Conservation (phyloP, 805 yeast genomes). For the Wickerhamomyces sydowiorum region DNA sequence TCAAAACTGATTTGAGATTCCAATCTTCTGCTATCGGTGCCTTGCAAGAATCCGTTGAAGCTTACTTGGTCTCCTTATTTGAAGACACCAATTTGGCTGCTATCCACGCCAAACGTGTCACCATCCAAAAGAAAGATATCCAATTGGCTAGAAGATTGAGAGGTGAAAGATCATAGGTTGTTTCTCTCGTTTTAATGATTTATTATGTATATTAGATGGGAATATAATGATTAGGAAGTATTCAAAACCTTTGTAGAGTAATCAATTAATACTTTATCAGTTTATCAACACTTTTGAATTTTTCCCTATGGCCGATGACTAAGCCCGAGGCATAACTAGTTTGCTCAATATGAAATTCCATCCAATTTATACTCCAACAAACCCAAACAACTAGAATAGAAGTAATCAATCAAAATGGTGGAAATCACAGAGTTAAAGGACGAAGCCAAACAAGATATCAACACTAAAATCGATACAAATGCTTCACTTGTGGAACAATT, state of each 20-base stretch:
- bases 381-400: background rate
- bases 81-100: conserved; percentile 99
- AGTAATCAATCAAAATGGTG: conserved; percentile 10
- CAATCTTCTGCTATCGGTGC: conserved; percentile 98
- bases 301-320: too few species aligned
- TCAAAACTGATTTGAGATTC: conserved; percentile 90
- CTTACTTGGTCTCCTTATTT: conserved; percentile 90
- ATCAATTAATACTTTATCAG: too few species aligned
- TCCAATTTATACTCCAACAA: background rate
- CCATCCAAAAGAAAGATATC: conserved; percentile 97
- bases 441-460: conserved; percentile 8
- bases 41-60: conserved; percentile 97
- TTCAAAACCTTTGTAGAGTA: too few species aligned
- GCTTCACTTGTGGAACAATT: conserved; percentile 15
- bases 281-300: too few species aligned
- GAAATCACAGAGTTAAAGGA: conserved; percentile 19
- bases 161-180: conserved; percentile 82
- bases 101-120: conserved; percentile 97
- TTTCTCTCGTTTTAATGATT: background rate
- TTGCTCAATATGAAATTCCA: too few species aligned
- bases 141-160: conserved; percentile 97
- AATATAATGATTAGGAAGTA: background rate
- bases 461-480: conserved; percentile 4
- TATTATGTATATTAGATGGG: conserved; percentile 1
- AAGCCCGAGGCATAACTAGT: too few species aligned